Base-by-base conservation (phyloP, 2,329 filamentous ascomycete genomes). In the Clarireedia paspali region DNA sequence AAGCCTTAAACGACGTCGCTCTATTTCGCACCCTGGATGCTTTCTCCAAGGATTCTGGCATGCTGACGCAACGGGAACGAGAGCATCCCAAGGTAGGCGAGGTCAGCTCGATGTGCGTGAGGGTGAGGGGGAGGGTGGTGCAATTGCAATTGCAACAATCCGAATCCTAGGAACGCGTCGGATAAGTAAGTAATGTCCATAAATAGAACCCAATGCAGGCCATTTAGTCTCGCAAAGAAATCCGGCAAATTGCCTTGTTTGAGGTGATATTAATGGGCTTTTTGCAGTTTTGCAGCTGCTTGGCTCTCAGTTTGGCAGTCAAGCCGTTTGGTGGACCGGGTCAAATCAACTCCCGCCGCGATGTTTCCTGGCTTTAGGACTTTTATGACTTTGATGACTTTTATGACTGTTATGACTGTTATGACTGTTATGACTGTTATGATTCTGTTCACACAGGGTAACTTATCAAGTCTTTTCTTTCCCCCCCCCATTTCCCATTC, bases 141-240 rank as follows among this genome's bases (percentile, higher is more conserved):
- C 20, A 20, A 20, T 20, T 34, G 30, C 30, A 34, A 34, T 12
- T 34, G 30, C 30, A 34, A 34, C 30, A 34, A 34, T 34, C 30
- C 12, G 30, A 12, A n/a, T 26, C 23, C 15, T 27, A 46, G 40
- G 27, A 42, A 34, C 20, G 26, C 23, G 24, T 36, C 50, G 14
- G 47, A 40, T n/a, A 12, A 17, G 6, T 10, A 27, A 3, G 6
- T 36, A 53, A 53, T 47, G 14, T 39, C 42, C 50, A 53, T 53
- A 53, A 53, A 53, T 53, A 53, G 50, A 53, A 38, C 42, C 42
- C 10, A 47, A 53, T 53, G 20, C 50, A 48, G 50, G 6, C 38
- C 50, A 39, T 53, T 53, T 53, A 53, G 26, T 48, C 20, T 47
- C 42, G 20, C 23, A 39, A 47, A 53, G 23, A 53, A 53, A 38